Percentiles rank a stretch among this genome's conserved stretches.
phyloP scores from a whole-genome alignment of 2,329 filamentous ascomycete genomes.

The Alternaria dauci region DNA sequence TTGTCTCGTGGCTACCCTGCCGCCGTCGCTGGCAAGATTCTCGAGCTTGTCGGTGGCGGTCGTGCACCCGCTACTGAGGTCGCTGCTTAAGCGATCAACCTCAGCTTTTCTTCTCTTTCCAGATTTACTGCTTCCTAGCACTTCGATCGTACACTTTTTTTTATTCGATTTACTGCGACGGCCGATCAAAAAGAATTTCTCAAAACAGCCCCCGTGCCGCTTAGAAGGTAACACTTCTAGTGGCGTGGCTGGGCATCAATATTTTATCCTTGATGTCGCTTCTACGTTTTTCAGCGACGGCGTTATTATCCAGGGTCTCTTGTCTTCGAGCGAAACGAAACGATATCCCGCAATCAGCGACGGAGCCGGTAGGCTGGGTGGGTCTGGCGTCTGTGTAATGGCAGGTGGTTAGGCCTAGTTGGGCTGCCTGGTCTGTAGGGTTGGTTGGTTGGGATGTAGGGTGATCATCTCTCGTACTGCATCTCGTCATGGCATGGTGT shows the following conservation, averaged over 20 bases:
- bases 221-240: constrained; percentile 14
- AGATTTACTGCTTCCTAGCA: constrained; percentile 4
- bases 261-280: constrained; percentile 26
- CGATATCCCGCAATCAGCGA: constrained; percentile 22
- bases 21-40: constrained; percentile 91
- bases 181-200: constrained; percentile 29
- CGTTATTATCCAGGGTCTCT: constrained; percentile 25
- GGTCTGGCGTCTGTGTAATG: constrained; percentile 11
- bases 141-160: constrained; percentile 22
- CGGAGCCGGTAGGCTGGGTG: constrained; percentile 17
- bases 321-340: constrained; percentile 10
- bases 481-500: constrained; percentile 7
- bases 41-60: constrained; percentile 74
- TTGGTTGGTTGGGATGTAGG: neutral
- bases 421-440: constrained; percentile 4
- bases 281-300: constrained; percentile 34
- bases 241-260: constrained; percentile 31
- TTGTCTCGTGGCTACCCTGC: constrained; percentile 87
- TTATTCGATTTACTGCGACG: constrained; percentile 23
- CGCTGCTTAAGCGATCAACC: constrained; percentile 18
- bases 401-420: constrained; percentile 8
- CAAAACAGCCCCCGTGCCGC: constrained; percentile 28
- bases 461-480: constrained; percentile 3
- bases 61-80: constrained; percentile 33
- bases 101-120: constrained; percentile 16